A percentile compares a stretch with the other conserved stretches of the same genome.
phyloP scores from a whole-genome alignment of 345 rosid genomes.

The Pistacia integerrima region DNA sequence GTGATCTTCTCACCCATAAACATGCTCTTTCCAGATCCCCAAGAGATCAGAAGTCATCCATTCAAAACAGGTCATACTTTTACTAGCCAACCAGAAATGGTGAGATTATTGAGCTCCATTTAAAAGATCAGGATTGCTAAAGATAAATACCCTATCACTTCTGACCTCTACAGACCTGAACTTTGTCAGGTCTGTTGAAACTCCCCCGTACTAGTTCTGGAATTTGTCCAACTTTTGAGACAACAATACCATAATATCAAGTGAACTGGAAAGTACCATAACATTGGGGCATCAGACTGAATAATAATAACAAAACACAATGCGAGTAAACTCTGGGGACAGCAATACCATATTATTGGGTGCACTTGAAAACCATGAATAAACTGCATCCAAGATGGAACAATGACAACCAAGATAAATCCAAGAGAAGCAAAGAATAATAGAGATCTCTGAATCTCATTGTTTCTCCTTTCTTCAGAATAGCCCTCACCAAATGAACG shows the following conservation, averaged over 20 bases:
- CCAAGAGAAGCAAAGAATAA: conserved; percentile 62
- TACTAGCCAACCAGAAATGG: not conserved
- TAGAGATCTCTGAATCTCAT: conserved; percentile 48
- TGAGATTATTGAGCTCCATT: not conserved
- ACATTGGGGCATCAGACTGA: not conserved
- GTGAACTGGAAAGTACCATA: too few species aligned
- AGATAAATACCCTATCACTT: not conserved
- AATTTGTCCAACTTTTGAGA: not conserved
- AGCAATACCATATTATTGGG: conserved; percentile 74
- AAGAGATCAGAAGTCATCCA: not conserved
- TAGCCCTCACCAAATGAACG: conserved; percentile 17
- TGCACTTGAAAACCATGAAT: conserved; percentile 75
- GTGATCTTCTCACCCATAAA: not conserved
- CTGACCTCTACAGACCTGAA: not conserved
- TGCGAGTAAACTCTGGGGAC: conserved; percentile 7
- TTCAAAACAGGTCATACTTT: not conserved
- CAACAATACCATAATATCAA: too few species aligned
- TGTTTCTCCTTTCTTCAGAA: conserved; percentile 35
- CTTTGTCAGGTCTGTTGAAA: not conserved
- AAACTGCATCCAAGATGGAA: conserved; percentile 88
- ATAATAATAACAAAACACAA: not conserved
- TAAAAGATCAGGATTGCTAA: not conserved
- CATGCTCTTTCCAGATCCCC: not conserved
- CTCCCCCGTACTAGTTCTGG: not conserved
- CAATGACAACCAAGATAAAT: conserved; percentile 39